A percentile compares a stretch with the other conserved stretches of the same genome.
Evolutionary conservation across 495 filamentous ascomycete genomes (phyloP).

Genomic region (Pseudevernia furfuracea): DNA sequence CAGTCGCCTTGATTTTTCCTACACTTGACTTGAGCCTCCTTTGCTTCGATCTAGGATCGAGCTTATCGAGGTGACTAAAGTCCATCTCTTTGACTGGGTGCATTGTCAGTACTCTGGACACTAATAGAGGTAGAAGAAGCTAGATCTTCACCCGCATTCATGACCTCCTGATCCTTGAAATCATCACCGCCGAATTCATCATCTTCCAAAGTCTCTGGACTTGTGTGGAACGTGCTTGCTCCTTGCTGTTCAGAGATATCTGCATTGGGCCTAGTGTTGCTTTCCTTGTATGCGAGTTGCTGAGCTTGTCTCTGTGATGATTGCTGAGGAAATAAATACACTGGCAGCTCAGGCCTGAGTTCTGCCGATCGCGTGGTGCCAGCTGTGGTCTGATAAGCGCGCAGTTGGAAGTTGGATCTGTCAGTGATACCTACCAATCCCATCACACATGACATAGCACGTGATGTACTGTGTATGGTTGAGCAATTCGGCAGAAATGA

Average conservation of each 20-base stretch:
- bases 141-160: conserved; percentile 33
- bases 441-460: conserved; percentile 80
- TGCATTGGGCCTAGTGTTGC: conserved; percentile 9
- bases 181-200: conserved; percentile 52
- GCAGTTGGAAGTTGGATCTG: too few relatives aligned
- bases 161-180: conserved; percentile 49
- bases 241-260: conserved; percentile 15
- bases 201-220: conserved; percentile 18
- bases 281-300: background rate
- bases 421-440: conserved; percentile 52
- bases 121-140: background rate
- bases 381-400: conserved; percentile 39
- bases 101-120: background rate
- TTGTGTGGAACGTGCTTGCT: conserved; percentile 14
- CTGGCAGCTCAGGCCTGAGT: conserved; percentile 55
- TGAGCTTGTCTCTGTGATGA: conserved; percentile 12
- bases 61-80: conserved; percentile 43
- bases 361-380: conserved; percentile 61
- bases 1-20: background rate
- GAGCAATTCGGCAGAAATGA: conserved; percentile 52
- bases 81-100: conserved; percentile 17
- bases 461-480: conserved; percentile 49
- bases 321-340: conserved; percentile 43
- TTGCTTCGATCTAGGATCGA: conserved; percentile 20
- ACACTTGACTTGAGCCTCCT: background rate